Percentiles rank a stretch among this genome's conserved stretches.
Conservation (phyloP, 2,329 filamentous ascomycete species). For the Delphinella strobiligena region DNA sequence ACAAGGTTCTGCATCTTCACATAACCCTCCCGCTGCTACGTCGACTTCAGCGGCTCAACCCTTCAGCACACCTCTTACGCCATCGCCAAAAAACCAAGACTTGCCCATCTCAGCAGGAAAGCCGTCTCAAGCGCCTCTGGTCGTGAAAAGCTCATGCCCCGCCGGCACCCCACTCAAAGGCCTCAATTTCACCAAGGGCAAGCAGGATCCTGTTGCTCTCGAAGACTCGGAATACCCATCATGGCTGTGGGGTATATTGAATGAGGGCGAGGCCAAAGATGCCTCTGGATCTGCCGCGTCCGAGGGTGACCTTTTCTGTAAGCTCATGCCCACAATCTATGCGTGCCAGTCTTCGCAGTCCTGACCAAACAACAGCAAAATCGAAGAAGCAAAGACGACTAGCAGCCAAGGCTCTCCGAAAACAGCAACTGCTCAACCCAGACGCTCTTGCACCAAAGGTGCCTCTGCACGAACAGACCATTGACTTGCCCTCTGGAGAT, state of each 20-base stretch:
- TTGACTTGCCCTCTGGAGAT: slow-evolving; percentile 53
- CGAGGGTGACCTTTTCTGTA: slow-evolving; percentile 70
- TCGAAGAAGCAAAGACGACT: slow-evolving; percentile 68
- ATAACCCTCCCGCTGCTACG: slow-evolving; percentile 25
- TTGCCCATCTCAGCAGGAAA: slow-evolving; percentile 17
- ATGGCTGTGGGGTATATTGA: slow-evolving; percentile 68
- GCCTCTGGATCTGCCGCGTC: slow-evolving; percentile 23
- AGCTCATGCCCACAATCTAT: slow-evolving; percentile 22
- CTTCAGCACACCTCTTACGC: slow-evolving; percentile 28
- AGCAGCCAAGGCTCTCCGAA: slow-evolving; percentile 55
- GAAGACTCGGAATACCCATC: slow-evolving; percentile 65
- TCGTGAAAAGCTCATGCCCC: slow-evolving; percentile 37
- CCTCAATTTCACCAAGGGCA: slow-evolving; percentile 66
- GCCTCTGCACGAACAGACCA: slow-evolving; percentile 63
- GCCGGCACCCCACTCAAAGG: slow-evolving; percentile 61
- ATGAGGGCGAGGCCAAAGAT: slow-evolving; percentile 31
- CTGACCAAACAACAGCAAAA: slow-evolving; percentile 46
- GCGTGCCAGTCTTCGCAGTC: background rate
- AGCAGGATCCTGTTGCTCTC: slow-evolving; percentile 59
- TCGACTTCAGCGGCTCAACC: slow-evolving; percentile 35
- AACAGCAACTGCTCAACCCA: slow-evolving; percentile 51
- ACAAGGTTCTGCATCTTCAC: slow-evolving; percentile 11
- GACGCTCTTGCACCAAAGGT: slow-evolving; percentile 52
- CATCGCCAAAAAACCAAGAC: slow-evolving; percentile 19
- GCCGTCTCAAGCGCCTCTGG: slow-evolving; percentile 17